phyloP scores from a whole-genome alignment of 1,139 yeast species.

The Trichomonascaceae sp. region DNA sequence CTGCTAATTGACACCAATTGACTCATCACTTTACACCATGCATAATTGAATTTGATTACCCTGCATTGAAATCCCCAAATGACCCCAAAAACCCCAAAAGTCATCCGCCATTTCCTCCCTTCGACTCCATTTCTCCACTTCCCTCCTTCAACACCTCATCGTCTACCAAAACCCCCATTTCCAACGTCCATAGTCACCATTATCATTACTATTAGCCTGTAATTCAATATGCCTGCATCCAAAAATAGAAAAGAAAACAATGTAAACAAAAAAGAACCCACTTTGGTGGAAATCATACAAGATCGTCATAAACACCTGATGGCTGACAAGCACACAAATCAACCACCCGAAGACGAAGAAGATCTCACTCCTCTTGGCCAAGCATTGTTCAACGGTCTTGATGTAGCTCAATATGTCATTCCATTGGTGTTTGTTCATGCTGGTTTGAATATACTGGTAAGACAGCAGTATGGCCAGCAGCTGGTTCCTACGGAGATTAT shows the following conservation, averaged over 20 bases:
- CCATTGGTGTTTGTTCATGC: constrained; percentile 32
- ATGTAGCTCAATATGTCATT: constrained; percentile 28
- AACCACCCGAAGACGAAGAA: constrained; percentile 13
- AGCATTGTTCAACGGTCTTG: constrained; percentile 27
- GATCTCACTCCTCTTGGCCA: constrained; percentile 23
- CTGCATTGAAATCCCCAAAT: too few relatives aligned
- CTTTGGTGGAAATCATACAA: neutral
- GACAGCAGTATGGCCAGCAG: constrained; percentile 30
- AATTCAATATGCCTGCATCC: neutral
- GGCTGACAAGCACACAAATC: neutral
- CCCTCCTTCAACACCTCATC: neutral
- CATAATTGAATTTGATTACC: too few relatives aligned
- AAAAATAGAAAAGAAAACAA: too few relatives aligned
- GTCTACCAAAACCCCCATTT: neutral
- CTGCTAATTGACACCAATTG: too few relatives aligned
- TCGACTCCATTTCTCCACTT: too few relatives aligned
- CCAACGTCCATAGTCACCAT: neutral
- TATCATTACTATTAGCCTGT: neutral
- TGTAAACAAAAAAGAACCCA: too few relatives aligned
- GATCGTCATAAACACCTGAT: neutral
- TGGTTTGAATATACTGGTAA: constrained; percentile 31
- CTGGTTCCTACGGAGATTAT: constrained; percentile 19
- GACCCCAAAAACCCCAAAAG: too few relatives aligned
- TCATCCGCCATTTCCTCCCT: too few relatives aligned
- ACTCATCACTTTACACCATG: too few relatives aligned